These are phyloP conservation scores for Sarcodon sp. DNA, from an alignment of 768 basidiomycete genomes.

Conservation along the genomic window DNA sequence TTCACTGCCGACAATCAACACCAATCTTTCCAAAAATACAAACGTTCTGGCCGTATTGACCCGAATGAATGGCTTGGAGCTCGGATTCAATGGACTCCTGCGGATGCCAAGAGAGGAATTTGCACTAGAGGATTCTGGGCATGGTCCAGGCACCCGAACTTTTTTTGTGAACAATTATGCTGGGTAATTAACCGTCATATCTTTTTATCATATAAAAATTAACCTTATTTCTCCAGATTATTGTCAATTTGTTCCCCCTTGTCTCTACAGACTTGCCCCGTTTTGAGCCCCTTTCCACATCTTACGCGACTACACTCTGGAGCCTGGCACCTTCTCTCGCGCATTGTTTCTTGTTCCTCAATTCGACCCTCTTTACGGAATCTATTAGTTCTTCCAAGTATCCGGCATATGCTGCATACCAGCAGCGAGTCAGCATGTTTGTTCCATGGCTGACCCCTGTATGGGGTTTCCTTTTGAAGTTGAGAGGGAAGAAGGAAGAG, in stretches of 20 bases:
- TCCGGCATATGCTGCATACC: slow-evolving; percentile 62
- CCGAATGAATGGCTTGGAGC: slow-evolving; percentile 53
- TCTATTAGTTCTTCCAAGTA: slow-evolving; percentile 68
- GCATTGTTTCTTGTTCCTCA: slow-evolving; percentile 60
- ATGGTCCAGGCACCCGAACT: slow-evolving; percentile 88
- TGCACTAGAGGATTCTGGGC: slow-evolving; percentile 77
- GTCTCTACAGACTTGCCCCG: slow-evolving; percentile 25
- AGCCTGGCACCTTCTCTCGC: slow-evolving; percentile 42
- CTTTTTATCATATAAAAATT: not conserved
- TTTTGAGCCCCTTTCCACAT: slow-evolving; percentile 9
- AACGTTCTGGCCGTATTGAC: slow-evolving; percentile 32
- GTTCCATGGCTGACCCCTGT: slow-evolving; percentile 31
- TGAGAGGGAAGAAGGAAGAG: slow-evolving; percentile 21
- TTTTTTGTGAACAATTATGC: slow-evolving; percentile 79
- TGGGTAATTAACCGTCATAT: slow-evolving; percentile 39
- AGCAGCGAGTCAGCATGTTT: slow-evolving; percentile 76
- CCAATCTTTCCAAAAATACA: slow-evolving; percentile 72
- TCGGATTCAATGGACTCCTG: slow-evolving; percentile 50
- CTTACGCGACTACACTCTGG: slow-evolving; percentile 16
- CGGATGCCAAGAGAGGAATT: slow-evolving; percentile 71
- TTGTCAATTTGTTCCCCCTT: slow-evolving; percentile 57
- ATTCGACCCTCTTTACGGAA: slow-evolving; percentile 74
- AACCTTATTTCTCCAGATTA: slow-evolving; percentile 29
- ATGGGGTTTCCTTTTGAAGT: slow-evolving; percentile 25
- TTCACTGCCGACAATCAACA: slow-evolving; percentile 90